These are phyloP conservation scores for Arabidopsis lyrata DNA, from an alignment of 441 rosid species.

Conservation along the genomic window DNA sequence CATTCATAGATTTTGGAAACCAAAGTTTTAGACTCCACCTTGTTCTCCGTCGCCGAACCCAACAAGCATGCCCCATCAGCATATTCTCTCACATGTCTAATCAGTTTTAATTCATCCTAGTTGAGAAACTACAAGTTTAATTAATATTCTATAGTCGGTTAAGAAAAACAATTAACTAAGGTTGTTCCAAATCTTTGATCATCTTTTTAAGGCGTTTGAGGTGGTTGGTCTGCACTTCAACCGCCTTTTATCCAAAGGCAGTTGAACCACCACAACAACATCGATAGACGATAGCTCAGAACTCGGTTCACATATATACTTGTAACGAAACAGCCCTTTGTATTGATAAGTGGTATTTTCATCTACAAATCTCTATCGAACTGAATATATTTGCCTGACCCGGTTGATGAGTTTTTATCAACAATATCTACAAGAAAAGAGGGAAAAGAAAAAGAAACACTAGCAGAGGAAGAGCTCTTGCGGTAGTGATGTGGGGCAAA, in stretches of 20 bases:
- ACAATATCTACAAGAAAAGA: constrained; percentile 7
- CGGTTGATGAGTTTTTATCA: constrained; percentile 8
- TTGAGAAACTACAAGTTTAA: not conserved
- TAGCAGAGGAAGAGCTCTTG: constrained; percentile 64
- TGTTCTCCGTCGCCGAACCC: too few relatives aligned
- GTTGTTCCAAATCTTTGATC: not conserved
- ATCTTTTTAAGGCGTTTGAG: not conserved
- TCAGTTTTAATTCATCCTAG: not conserved
- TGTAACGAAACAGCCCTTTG: not conserved
- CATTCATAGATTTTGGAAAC: too few relatives aligned
- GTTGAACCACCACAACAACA: constrained; percentile 10
- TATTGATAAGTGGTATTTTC: constrained; percentile 8
- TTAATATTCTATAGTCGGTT: too few relatives aligned
- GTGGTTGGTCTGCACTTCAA: not conserved
- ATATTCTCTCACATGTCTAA: not conserved
- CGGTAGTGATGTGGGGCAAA: constrained; percentile 79
- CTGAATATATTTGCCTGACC: constrained; percentile 18
- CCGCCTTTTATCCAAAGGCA: not conserved
- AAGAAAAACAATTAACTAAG: not conserved
- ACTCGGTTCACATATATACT: not conserved
- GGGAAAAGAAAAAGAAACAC: not conserved
- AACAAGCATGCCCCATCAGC: not conserved
- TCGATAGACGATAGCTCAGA: constrained; percentile 2
- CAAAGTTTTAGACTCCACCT: too few relatives aligned
- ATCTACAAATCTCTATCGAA: constrained; percentile 14